These are phyloP conservation scores for Trichoderma sp. DNA, from an alignment of 2,329 filamentous ascomycete genomes.

Conservation along the genomic window DNA sequence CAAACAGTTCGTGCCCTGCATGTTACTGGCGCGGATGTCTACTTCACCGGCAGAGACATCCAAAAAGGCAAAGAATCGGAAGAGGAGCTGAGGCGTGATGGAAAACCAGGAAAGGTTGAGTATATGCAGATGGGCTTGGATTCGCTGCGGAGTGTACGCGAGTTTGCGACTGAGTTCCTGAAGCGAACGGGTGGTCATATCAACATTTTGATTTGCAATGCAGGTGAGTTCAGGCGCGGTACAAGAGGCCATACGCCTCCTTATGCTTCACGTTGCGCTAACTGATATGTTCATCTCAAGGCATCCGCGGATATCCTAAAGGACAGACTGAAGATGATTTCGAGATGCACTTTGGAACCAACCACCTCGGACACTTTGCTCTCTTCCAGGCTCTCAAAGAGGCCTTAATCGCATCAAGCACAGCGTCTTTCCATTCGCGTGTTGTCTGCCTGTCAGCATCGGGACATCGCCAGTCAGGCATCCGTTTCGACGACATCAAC, in stretches of 20 bases:
- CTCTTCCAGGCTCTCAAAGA: constrained; percentile 50
- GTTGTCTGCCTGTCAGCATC: constrained; percentile 50
- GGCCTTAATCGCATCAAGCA: constrained; percentile 32
- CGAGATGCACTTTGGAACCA: constrained; percentile 54
- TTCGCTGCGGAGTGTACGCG: constrained; percentile 40
- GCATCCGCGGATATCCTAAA: constrained; percentile 45
- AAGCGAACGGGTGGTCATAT: constrained; percentile 30
- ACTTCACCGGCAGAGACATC: constrained; percentile 46
- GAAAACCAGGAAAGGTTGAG: constrained; percentile 35
- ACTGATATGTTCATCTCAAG: not conserved
- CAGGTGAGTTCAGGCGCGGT: constrained; percentile 35
- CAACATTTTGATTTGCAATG: constrained; percentile 47
- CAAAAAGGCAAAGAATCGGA: constrained; percentile 33
- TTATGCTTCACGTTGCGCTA: not conserved
- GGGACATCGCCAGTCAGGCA: constrained; percentile 42
- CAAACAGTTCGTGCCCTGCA: constrained; percentile 48
- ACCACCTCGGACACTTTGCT: constrained; percentile 50
- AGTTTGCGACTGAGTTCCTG: constrained; percentile 32
- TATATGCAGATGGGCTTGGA: constrained; percentile 41
- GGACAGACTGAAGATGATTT: constrained; percentile 48
- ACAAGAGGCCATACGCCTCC: too few relatives aligned
- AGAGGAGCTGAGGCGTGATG: constrained; percentile 34
- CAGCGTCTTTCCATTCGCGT: constrained; percentile 45
- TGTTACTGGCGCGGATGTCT: constrained; percentile 49
- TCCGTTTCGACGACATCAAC: constrained; percentile 30